Evolutionary conservation across 2,329 filamentous ascomycete genomes (phyloP), one percentile per base, ranked within the genome.

Genomic region (Colletotrichum nymphaeae): DNA sequence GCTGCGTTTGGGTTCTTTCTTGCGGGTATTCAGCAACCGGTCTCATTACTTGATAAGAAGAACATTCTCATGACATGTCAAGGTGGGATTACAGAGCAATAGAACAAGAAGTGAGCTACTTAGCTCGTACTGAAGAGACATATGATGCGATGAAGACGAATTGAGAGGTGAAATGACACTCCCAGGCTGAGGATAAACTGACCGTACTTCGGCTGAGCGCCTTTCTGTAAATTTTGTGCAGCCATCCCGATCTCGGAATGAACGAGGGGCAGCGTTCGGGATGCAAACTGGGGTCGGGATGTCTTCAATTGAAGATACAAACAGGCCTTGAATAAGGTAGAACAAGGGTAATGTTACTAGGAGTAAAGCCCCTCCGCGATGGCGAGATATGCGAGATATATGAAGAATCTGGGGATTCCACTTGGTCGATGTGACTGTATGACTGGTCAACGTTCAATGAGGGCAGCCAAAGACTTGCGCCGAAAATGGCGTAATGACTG

Each of bases 1-100:
- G 92, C 83, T 98, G 95, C 68, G 89, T 85, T 76, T 83, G 85
- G 76, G 82, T 88, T 88, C 89, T 91, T 90, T 88, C 90, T 91
- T 90, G 80, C 86, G 87, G 84, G 88, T 89, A 89, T 91, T 92
- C 88, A 92, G 90, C 82, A 81, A 88, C 84, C 76, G 76, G 77
- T 86, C 85, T 85, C 84, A 24, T 74, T 22, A 62, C 35, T 49
- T 55, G 30, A 62, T 46, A 22, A n/a, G 22, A 22, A 16, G 22
- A 49, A 3, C 1, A 14, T 19, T 16, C 4, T 37, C 35, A 55
- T 30, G 24, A 22, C 4, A 4, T 24, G 19, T 22, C 55, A 16
- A 8, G 42, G 30, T 24, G 5, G 30, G 5, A 14, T 53, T 3
- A 24, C 11, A 46, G 9, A 22, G 37, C 26, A 30, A 30, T 19